Evolutionary conservation across 257 asterid species (phyloP).

Genomic region (Solanum microdontum): DNA sequence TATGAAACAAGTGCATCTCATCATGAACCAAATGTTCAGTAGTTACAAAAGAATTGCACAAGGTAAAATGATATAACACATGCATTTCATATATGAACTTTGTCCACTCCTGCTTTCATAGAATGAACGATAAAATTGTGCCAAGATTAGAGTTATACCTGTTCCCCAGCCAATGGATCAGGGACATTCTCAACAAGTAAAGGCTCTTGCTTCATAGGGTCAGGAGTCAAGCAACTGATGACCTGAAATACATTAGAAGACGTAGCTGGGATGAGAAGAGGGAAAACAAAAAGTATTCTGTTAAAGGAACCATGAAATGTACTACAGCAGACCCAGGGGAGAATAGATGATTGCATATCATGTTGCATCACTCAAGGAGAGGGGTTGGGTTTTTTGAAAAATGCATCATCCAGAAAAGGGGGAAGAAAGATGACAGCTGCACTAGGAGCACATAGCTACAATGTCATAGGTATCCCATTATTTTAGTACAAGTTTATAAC

Average conservation of each 20-base stretch:
- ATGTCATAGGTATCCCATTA: neutral
- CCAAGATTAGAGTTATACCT: slow-evolving; percentile 34
- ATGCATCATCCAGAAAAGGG: neutral
- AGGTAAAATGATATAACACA: neutral
- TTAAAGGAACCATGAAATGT: neutral
- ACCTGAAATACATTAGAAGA: slow-evolving; percentile 42
- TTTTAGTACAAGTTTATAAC: neutral
- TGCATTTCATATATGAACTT: neutral
- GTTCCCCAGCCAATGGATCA: slow-evolving; percentile 91
- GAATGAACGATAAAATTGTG: neutral
- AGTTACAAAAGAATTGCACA: neutral
- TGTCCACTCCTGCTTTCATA: neutral
- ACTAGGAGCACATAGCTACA: neutral
- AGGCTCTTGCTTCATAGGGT: slow-evolving; percentile 85
- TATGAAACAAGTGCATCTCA: neutral
- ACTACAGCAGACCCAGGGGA: neutral
- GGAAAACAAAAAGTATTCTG: neutral
- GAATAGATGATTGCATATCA: neutral
- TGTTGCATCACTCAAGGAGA: neutral
- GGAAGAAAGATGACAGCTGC: neutral
- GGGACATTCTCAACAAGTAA: slow-evolving; percentile 68
- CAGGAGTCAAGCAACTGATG: slow-evolving; percentile 54
- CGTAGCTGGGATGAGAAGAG: slow-evolving; percentile 2
- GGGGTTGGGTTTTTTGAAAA: neutral
- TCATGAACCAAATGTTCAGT: neutral